A percentile compares a stretch with the other conserved stretches of the same genome.
Evolutionary conservation across 768 basidiomycete species (phyloP).

Genomic region (Pleurotus giganteus): DNA sequence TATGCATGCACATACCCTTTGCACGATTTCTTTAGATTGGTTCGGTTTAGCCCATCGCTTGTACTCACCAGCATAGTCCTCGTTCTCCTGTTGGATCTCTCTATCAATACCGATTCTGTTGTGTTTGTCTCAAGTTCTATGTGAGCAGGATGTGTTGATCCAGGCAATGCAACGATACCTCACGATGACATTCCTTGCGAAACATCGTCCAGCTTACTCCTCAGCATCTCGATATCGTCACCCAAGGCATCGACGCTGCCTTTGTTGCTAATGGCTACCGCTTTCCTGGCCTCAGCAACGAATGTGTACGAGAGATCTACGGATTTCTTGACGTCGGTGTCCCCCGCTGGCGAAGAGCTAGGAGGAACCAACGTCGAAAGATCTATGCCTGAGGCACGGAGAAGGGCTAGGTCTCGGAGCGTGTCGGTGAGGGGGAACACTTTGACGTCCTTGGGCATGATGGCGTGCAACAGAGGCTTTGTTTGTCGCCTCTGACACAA

Average conservation of each 20-base stretch:
- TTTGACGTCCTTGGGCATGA: slow-evolving; percentile 33
- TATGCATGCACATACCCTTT: slow-evolving; percentile 4
- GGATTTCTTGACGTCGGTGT: slow-evolving; percentile 28
- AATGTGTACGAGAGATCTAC: slow-evolving; percentile 61
- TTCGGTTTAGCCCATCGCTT: slow-evolving; percentile 4
- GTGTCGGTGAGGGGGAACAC: slow-evolving; percentile 58
- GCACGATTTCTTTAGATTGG: slow-evolving; percentile 4
- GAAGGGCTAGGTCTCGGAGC: slow-evolving; percentile 69
- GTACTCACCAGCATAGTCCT: slow-evolving; percentile 7
- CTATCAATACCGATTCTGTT: neutral
- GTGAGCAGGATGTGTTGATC: neutral
- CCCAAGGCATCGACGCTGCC: slow-evolving; percentile 55
- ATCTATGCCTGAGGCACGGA: slow-evolving; percentile 55
- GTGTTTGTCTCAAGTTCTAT: neutral
- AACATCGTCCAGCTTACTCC: slow-evolving; percentile 56
- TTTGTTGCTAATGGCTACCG: slow-evolving; percentile 50
- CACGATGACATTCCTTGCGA: slow-evolving; percentile 26
- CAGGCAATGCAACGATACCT: neutral
- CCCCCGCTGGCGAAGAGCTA: slow-evolving; percentile 8
- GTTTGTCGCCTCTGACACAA: too few relatives aligned
- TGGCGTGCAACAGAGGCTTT: too few relatives aligned
- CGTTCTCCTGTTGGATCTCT: neutral
- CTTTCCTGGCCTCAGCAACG: slow-evolving; percentile 51
- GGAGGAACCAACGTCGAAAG: slow-evolving; percentile 25
- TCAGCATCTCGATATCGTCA: slow-evolving; percentile 51